These are phyloP conservation scores for Graphilbum fragrans DNA, from an alignment of 2,329 filamentous ascomycete species.

Conservation along the genomic window DNA sequence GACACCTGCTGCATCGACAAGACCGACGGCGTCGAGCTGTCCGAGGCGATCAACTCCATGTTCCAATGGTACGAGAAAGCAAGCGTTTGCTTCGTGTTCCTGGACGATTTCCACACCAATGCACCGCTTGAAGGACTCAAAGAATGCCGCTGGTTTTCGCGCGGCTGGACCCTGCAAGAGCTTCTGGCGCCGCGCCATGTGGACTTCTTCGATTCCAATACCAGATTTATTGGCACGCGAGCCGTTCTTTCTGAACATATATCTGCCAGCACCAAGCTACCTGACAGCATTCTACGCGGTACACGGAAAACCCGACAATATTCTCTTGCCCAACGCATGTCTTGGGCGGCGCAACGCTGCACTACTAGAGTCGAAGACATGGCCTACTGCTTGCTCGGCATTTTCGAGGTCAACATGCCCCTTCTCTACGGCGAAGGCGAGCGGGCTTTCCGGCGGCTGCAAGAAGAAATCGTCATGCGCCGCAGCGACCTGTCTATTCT, in stretches of 20 bases:
- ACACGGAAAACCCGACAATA: neutral
- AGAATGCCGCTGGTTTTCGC: conserved; percentile 18
- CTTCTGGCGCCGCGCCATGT: conserved; percentile 35
- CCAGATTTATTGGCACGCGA: conserved; percentile 16
- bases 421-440: conserved; percentile 12
- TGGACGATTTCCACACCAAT: neutral
- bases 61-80: conserved; percentile 9
- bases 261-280: conserved; percentile 12
- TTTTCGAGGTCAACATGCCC: conserved; percentile 11
- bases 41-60: conserved; percentile 12
- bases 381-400: conserved; percentile 12
- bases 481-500: conserved; percentile 11
- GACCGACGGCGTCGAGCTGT: conserved; percentile 7
- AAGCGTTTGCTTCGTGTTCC: conserved; percentile 5
- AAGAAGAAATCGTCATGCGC: conserved; percentile 10
- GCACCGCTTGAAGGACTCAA: neutral
- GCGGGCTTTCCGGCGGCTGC: conserved; percentile 10
- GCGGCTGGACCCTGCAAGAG: conserved; percentile 54
- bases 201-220: conserved; percentile 17
- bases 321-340: conserved; percentile 11
- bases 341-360: conserved; percentile 7
- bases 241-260: conserved; percentile 7
- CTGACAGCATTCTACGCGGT: conserved; percentile 8
- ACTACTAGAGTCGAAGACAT: conserved; percentile 11
- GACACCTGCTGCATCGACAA: conserved; percentile 14